A percentile compares a stretch with the other conserved stretches of the same genome.
These are phyloP conservation scores for Aspergillus costaricaensis DNA, from an alignment of 2,329 filamentous ascomycete genomes.

Conservation along the genomic window DNA sequence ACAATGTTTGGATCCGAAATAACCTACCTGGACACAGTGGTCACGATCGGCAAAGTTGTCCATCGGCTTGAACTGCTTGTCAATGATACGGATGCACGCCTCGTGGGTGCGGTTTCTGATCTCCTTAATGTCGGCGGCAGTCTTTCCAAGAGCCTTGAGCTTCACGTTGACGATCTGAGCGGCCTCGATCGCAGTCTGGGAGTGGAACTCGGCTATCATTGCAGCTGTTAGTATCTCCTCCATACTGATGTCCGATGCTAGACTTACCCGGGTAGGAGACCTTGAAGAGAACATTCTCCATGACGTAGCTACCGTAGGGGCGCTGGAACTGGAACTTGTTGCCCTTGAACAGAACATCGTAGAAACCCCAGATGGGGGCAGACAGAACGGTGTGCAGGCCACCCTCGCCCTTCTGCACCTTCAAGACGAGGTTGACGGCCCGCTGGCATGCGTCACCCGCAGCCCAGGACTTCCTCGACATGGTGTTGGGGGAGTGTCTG, in stretches of 20 bases:
- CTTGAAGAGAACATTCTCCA: conserved; percentile 99
- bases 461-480: conserved; percentile 99
- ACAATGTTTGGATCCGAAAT: neutral
- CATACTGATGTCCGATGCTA: neutral
- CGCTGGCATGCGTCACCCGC: conserved; percentile 97
- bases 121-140: conserved; percentile 87
- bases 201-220: conserved; percentile 83
- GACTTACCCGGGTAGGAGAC: conserved; percentile 88
- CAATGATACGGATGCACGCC: conserved; percentile 97
- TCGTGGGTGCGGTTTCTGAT: conserved; percentile 96
- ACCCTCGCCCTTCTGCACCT: conserved; percentile 87
- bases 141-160: conserved; percentile 83
- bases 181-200: conserved; percentile 94
- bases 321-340: conserved; percentile 96
- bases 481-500: conserved; percentile 96
- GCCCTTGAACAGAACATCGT: conserved; percentile 96
- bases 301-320: conserved; percentile 95
- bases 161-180: conserved; percentile 84
- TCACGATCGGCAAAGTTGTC: conserved; percentile 99
- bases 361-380: conserved; percentile 95
- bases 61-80: conserved; percentile 99
- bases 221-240: conserved; percentile 1
- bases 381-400: conserved; percentile 91
- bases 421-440: conserved; percentile 86
- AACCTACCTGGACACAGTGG: conserved; percentile 83